phyloP scores from a whole-genome alignment of 2,329 filamentous ascomycete species.

The Xylaria digitata region DNA sequence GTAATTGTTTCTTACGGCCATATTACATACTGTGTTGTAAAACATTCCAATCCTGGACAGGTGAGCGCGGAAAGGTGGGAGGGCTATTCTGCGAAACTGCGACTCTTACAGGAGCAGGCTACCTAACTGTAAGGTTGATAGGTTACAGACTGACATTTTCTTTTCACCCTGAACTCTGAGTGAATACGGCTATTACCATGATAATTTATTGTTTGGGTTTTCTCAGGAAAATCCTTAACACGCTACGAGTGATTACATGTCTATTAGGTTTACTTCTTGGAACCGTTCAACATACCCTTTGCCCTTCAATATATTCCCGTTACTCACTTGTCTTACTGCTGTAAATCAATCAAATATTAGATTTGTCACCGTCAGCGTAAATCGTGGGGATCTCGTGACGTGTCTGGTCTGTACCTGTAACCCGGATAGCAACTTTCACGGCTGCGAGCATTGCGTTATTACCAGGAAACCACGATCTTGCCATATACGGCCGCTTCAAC shows the following conservation, averaged over 20 bases:
- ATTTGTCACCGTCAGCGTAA: neutral
- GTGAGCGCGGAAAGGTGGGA: slow-evolving; percentile 5
- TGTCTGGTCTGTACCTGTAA: slow-evolving; percentile 24
- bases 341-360: slow-evolving; percentile 38
- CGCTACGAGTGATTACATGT: neutral
- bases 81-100: neutral
- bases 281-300: neutral
- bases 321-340: neutral
- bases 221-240: neutral
- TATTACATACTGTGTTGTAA: slow-evolving; percentile 10
- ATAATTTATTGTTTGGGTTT: neutral
- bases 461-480: slow-evolving; percentile 14
- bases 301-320: neutral
- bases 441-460: slow-evolving; percentile 14
- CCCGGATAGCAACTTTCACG: slow-evolving; percentile 19
- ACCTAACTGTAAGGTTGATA: neutral
- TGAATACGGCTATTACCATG: neutral
- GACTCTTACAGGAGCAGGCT: neutral
- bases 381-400: slow-evolving; percentile 29
- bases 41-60: neutral
- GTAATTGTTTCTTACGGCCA: neutral
- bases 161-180: neutral
- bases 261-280: neutral
- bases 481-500: slow-evolving; percentile 6
- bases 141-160: slow-evolving; percentile 38